A percentile compares a stretch with the other conserved stretches of the same genome.
These are phyloP conservation scores for Nematodospora valgi DNA, from an alignment of 805 yeast genomes.

Conservation along the genomic window DNA sequence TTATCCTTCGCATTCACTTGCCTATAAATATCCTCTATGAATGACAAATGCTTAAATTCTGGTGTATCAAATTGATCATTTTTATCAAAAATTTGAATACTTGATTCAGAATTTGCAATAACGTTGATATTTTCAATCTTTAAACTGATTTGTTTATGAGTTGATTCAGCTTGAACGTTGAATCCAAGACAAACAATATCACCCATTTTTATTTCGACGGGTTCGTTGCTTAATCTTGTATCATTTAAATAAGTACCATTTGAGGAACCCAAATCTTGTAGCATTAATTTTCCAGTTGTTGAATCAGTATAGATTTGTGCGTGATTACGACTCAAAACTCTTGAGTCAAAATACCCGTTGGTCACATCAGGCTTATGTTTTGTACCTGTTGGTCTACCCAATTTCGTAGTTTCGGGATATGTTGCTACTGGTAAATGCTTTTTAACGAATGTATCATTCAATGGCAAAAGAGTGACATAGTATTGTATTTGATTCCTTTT, in stretches of 20 bases:
- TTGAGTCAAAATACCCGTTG: conserved; percentile 91
- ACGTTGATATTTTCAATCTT: conserved; percentile 70
- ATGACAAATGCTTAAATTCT: conserved; percentile 34
- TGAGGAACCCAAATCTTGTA: conserved; percentile 84
- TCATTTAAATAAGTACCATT: conserved; percentile 94
- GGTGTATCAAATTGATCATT: conserved; percentile 14
- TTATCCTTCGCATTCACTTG: conserved; percentile 18
- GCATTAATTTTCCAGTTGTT: conserved; percentile 58
- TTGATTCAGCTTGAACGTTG: conserved; percentile 65
- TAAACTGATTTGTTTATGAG: conserved; percentile 86
- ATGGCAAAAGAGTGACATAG: conserved; percentile 67
- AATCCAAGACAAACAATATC: conserved; percentile 94
- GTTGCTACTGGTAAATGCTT: conserved; percentile 79
- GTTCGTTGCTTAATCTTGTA: conserved; percentile 57
- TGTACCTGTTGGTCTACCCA: conserved; percentile 86
- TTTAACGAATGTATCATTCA: conserved; percentile 78
- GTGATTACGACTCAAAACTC: conserved; percentile 90
- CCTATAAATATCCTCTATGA: conserved; percentile 28
- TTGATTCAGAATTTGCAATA: conserved; percentile 18
- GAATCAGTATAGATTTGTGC: conserved; percentile 83
- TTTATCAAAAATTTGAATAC: background rate
- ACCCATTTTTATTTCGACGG: conserved; percentile 65
- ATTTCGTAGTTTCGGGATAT: conserved; percentile 75
- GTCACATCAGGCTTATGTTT: conserved; percentile 56
- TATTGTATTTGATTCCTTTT: conserved; percentile 34